A percentile compares a stretch with the other conserved stretches of the same genome.
Evolutionary conservation across 805 yeast species (phyloP).

Genomic region (Yamadazyma sp.): DNA sequence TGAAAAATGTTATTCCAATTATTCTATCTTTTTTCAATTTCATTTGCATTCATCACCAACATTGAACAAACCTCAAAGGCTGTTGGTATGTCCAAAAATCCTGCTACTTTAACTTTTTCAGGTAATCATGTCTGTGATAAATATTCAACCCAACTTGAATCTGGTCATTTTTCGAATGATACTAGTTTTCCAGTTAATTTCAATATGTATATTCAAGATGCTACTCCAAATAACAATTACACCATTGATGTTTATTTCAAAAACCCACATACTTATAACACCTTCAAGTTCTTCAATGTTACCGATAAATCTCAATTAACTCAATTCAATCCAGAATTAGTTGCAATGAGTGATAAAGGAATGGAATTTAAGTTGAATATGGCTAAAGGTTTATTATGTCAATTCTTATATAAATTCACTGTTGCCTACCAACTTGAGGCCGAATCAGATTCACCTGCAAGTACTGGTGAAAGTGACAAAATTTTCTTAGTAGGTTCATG

Average conservation of each 20-base stretch:
- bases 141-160: conserved; percentile 13
- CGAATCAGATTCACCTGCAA: neutral
- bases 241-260: conserved; percentile 16
- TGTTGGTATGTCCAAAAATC: conserved; percentile 8
- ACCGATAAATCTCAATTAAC: conserved; percentile 2
- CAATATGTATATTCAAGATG: conserved; percentile 14
- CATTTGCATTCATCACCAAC: conserved; percentile 5
- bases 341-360: conserved; percentile 14
- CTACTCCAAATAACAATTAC: conserved; percentile 14
- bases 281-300: conserved; percentile 4
- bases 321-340: conserved; percentile 10
- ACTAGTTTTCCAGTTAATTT: conserved; percentile 17
- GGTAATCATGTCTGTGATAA: conserved; percentile 19
- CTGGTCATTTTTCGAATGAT: conserved; percentile 11
- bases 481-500: conserved; percentile 17
- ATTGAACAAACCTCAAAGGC: neutral
- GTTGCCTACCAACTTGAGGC: conserved; percentile 11
- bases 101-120: conserved; percentile 11
- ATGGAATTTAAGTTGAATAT: conserved; percentile 16
- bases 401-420: conserved; percentile 17
- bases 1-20: too few species aligned
- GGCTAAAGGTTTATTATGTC: conserved; percentile 15
- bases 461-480: conserved; percentile 9
- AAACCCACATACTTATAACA: conserved; percentile 8
- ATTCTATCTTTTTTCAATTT: neutral